Evolutionary conservation across 768 basidiomycete genomes (phyloP).

Genomic region (Pholiota conissans): DNA sequence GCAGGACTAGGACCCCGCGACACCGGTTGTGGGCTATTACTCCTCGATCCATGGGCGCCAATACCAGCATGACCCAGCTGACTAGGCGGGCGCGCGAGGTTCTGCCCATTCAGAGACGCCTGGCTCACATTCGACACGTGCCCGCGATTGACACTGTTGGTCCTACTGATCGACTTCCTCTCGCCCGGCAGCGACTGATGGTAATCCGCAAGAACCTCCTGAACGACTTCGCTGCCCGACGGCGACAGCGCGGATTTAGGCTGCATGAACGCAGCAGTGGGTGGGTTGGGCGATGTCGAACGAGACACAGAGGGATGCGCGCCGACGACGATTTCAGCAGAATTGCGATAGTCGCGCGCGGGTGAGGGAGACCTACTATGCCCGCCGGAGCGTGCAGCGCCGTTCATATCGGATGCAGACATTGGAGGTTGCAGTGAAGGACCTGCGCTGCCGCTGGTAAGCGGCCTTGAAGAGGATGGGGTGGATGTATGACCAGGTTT

Average conservation of each 20-base stretch:
- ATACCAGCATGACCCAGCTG: conserved; percentile 77
- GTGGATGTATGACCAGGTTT: conserved; percentile 25
- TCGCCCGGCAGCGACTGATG: conserved; percentile 89
- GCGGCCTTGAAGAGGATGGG: conserved; percentile 20
- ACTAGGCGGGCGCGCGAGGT: conserved; percentile 52
- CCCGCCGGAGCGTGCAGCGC: conserved; percentile 22
- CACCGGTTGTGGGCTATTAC: conserved; percentile 60
- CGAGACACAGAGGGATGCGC: conserved; percentile 69
- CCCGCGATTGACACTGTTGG: conserved; percentile 44
- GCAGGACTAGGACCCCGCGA: conserved; percentile 59
- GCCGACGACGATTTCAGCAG: conserved; percentile 80
- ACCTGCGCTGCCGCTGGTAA: conserved; percentile 16
- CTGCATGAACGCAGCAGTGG: conserved; percentile 76
- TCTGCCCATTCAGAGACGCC: conserved; percentile 32
- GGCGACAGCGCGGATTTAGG: conserved; percentile 50
- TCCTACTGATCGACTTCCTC: conserved; percentile 56
- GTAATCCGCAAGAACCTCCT: conserved; percentile 75
- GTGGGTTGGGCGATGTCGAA: conserved; percentile 71
- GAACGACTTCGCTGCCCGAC: conserved; percentile 53
- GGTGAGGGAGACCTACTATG: conserved; percentile 30
- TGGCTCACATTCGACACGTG: conserved; percentile 18
- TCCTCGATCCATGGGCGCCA: conserved; percentile 70
- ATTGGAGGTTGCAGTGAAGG: conserved; percentile 38
- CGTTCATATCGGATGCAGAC: conserved; percentile 14
- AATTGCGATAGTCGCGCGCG: conserved; percentile 66